Evolutionary conservation across 1,139 yeast species (phyloP), one percentile per base, ranked within the genome.

Genomic region (Sugiyamaella japonica): DNA sequence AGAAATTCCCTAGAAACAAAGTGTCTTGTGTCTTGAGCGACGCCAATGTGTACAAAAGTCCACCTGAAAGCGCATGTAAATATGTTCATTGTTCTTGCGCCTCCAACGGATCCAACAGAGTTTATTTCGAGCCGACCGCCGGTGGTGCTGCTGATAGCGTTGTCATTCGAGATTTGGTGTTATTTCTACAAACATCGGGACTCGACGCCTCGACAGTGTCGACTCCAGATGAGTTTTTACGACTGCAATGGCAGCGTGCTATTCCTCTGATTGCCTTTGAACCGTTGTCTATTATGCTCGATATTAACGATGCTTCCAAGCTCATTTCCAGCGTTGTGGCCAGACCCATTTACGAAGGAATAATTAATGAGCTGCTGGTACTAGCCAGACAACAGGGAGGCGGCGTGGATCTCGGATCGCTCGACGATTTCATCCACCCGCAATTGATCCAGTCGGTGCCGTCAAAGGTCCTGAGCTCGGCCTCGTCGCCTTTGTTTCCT

Each of bases 181-280:
- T 56, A 15, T 51, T 45, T 25, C 51, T 61, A 23, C 63, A 62
- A 36, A 47, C 63, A 1, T 59, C 62, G 7, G 65, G 64, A 7
- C 44, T 62, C 13, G 63, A 59, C 50, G 61, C 60, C 13, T 16
- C 54, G 45, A 41, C 59, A 58, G 48, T 63, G 4, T 54, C 61
- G 17, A 41, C 60, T 20, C 59, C 48, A 40, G 52, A 59, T n/a
- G 59, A 85, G 61, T 86, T 85, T 65, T 74, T 82, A 70, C 81
- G 84, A 9, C 83, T 82, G 62, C 96, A 89, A 70, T 89, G 97
- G 97, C 84, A 85, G 66, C 76, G 87, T 56, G 91, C 95, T 0
- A 77, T 89, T 56, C 89, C 96, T 3, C 78, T 84, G 57, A 81
- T 89, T 45, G 85, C 90, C 13, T 83, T 89, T 66, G 88, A 85